Evolutionary conservation across 2,329 filamentous ascomycete genomes (phyloP).

Genomic region (Aspergillus awamori): DNA sequence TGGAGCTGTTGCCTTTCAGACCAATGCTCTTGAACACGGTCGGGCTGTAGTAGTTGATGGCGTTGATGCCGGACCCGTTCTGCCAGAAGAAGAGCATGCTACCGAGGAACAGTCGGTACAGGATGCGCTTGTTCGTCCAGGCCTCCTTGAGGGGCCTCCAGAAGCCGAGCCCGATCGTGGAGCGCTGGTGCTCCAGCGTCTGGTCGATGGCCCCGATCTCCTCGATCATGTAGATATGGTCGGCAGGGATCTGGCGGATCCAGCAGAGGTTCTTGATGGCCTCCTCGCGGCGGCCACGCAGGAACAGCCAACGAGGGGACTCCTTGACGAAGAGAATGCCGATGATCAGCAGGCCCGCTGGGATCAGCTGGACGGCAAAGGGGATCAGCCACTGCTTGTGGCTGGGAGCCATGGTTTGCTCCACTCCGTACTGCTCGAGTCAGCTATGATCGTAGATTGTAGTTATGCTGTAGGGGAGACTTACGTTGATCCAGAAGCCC

Average conservation of each 20-base stretch:
- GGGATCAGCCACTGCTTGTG: slow-evolving; percentile 48
- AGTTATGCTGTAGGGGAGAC: slow-evolving; percentile 24
- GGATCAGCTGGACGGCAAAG: slow-evolving; percentile 47
- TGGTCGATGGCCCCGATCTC: slow-evolving; percentile 72
- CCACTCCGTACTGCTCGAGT: slow-evolving; percentile 55
- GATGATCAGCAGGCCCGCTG: slow-evolving; percentile 49
- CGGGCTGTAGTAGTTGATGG: slow-evolving; percentile 75
- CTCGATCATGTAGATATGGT: slow-evolving; percentile 68
- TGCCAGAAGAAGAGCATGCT: slow-evolving; percentile 77
- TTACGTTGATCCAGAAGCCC: slow-evolving; percentile 55
- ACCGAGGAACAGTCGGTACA: slow-evolving; percentile 73
- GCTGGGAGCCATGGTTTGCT: slow-evolving; percentile 35
- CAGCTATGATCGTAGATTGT: not conserved
- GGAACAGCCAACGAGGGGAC: slow-evolving; percentile 71
- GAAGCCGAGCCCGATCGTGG: slow-evolving; percentile 69
- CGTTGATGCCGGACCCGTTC: slow-evolving; percentile 76
- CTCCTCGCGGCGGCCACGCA: slow-evolving; percentile 68
- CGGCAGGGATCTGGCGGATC: slow-evolving; percentile 45
- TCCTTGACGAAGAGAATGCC: slow-evolving; percentile 65
- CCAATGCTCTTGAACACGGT: slow-evolving; percentile 70
- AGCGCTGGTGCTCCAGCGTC: slow-evolving; percentile 66
- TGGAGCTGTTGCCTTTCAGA: slow-evolving; percentile 60
- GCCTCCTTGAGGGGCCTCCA: slow-evolving; percentile 69
- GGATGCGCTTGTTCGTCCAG: slow-evolving; percentile 59
- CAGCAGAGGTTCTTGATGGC: slow-evolving; percentile 58